Evolutionary conservation across 2,329 filamentous ascomycete genomes (phyloP).

Genomic region (Cryphonectria radicalis): DNA sequence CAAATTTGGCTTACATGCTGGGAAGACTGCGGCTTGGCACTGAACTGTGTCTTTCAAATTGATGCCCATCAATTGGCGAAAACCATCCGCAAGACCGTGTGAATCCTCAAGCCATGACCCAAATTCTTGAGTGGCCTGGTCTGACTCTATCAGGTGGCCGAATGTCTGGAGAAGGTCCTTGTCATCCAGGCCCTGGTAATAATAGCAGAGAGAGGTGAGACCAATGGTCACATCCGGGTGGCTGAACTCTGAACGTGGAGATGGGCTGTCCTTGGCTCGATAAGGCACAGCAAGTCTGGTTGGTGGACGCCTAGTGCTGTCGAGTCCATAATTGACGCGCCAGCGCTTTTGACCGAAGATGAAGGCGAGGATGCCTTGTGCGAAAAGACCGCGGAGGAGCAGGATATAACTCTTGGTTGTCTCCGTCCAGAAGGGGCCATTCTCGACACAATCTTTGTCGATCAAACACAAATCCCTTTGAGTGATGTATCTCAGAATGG

Average conservation of each 20-base stretch:
- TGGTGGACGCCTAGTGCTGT: slow-evolving; percentile 43
- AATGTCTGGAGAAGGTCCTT: slow-evolving; percentile 55
- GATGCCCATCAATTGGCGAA: slow-evolving; percentile 52
- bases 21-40: slow-evolving; percentile 56
- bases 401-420: slow-evolving; percentile 44
- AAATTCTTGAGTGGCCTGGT: slow-evolving; percentile 58
- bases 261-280: slow-evolving; percentile 61
- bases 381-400: slow-evolving; percentile 60
- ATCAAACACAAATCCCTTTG: slow-evolving; percentile 35
- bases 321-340: slow-evolving; percentile 67
- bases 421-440: slow-evolving; percentile 43
- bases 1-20: slow-evolving; percentile 30
- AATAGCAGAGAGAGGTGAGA: slow-evolving; percentile 61
- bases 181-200: slow-evolving; percentile 58
- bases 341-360: slow-evolving; percentile 62
- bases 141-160: slow-evolving; percentile 50
- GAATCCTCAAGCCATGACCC: slow-evolving; percentile 49
- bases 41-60: slow-evolving; percentile 61
- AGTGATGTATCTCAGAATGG: slow-evolving; percentile 44
- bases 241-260: slow-evolving; percentile 62
- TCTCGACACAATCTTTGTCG: slow-evolving; percentile 44
- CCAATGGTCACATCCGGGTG: slow-evolving; percentile 63
- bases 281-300: slow-evolving; percentile 63
- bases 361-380: slow-evolving; percentile 58
- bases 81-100: slow-evolving; percentile 40